Evolutionary conservation across 768 basidiomycete species (phyloP).

Genomic region (Lentinus tigrinus): DNA sequence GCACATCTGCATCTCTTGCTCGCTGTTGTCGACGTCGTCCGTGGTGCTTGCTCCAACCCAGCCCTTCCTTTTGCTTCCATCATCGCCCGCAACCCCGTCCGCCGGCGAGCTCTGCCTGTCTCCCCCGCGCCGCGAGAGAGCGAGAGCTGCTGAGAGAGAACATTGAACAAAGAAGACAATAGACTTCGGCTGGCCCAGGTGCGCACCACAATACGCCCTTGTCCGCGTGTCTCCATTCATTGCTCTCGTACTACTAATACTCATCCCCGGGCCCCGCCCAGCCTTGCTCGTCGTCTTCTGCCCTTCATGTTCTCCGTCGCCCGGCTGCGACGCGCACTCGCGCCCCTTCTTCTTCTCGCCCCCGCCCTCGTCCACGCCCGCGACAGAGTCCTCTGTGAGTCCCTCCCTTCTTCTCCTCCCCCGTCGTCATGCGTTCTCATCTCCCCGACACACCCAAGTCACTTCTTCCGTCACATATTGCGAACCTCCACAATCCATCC

Average conservation of each 20-base stretch:
- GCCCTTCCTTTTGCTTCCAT: no score
- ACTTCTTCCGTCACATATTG: slow-evolving; percentile 90
- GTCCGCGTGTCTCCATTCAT: slow-evolving; percentile 9
- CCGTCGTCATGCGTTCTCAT: slow-evolving; percentile 5
- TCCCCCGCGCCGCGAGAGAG: no score
- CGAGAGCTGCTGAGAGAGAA: no score
- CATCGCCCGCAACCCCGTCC: no score
- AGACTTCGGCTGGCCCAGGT: no score
- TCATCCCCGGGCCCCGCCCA: background rate
- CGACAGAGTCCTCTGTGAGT: slow-evolving; percentile 64
- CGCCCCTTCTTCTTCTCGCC: slow-evolving; percentile 35
- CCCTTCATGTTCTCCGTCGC: slow-evolving; percentile 68
- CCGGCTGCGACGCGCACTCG: slow-evolving; percentile 62
- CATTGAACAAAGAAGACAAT: no score
- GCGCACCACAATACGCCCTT: slow-evolving; percentile 13
- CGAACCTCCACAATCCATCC: slow-evolving; percentile 73
- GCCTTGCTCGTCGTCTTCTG: slow-evolving; percentile 15
- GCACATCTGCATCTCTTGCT: no score
- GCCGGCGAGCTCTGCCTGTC: no score
- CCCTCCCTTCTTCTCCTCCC: slow-evolving; percentile 1
- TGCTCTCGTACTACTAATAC: background rate
- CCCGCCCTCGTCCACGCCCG: slow-evolving; percentile 42
- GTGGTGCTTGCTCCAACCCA: no score
- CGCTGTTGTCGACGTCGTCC: no score
- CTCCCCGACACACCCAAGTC: slow-evolving; percentile 41